Conservation (phyloP, 345 rosid species). For the Murraya koenigii region DNA sequence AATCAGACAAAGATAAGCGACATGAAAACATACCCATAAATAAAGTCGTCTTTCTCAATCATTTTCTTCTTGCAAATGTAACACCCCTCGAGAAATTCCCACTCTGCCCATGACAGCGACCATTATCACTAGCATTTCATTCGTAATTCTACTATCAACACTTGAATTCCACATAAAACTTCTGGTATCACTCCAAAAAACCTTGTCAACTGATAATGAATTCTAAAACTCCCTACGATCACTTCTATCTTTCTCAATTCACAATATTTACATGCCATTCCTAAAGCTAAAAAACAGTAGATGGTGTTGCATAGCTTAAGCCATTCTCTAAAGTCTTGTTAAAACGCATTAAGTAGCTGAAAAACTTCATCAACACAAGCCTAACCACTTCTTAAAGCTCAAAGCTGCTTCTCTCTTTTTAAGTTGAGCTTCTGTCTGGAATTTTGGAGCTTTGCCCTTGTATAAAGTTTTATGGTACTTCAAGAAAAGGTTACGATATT, state of each 20-base stretch:
- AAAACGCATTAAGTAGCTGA: background rate
- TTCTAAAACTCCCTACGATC: background rate
- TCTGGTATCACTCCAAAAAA: background rate
- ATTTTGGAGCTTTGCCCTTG: constrained; percentile 86
- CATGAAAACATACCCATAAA: constrained; percentile 36
- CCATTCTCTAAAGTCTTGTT: background rate
- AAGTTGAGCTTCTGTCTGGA: constrained; percentile 78
- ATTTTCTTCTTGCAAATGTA: constrained; percentile 31
- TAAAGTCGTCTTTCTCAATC: constrained; percentile 19
- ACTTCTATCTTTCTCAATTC: background rate
- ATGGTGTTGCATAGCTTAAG: background rate
- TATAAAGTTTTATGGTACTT: constrained; percentile 89
- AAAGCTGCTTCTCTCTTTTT: constrained; percentile 77
- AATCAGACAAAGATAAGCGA: background rate
- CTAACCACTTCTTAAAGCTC: constrained; percentile 78
- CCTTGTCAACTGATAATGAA: background rate
- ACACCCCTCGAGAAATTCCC: constrained; percentile 33
- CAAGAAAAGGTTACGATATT: constrained; percentile 74
- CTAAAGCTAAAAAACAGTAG: background rate
- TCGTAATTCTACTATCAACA: background rate
- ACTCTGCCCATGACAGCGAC: background rate
- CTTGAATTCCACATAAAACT: background rate
- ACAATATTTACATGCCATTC: background rate
- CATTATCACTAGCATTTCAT: background rate
- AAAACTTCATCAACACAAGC: constrained; percentile 40